Conservation (phyloP, 768 basidiomycete species). For the Mycena epipterygia region DNA sequence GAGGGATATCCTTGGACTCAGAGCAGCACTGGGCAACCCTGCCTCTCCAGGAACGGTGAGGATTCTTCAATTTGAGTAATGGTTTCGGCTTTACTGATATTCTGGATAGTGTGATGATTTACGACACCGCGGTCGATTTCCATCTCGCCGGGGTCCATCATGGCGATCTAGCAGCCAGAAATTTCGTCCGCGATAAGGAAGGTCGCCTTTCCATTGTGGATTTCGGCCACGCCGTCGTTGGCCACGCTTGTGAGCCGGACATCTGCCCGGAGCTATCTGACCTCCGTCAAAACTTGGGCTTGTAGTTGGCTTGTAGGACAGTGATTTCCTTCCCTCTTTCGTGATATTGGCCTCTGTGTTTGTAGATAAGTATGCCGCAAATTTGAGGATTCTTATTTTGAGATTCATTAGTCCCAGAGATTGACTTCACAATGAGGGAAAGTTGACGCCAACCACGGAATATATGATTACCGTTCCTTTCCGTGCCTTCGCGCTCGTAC, state of each 20-base stretch:
- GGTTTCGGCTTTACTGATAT: not conserved
- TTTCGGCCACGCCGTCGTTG: conserved; percentile 5
- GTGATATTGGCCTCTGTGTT: not conserved
- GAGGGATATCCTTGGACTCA: not conserved
- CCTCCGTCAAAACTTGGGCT: conserved; percentile 2
- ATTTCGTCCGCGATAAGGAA: not conserved
- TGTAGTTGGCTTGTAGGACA: conserved; percentile 3
- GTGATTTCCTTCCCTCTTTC: not conserved
- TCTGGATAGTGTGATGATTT: not conserved
- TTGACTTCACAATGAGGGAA: too few relatives aligned
- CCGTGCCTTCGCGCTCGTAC: too few relatives aligned
- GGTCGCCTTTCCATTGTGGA: conserved; percentile 1
- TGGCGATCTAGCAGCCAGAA: conserved; percentile 5
- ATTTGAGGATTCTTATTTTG: not conserved
- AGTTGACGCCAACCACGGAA: too few relatives aligned
- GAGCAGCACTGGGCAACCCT: not conserved
- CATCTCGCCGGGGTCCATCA: conserved; percentile 11
- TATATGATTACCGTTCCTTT: too few relatives aligned
- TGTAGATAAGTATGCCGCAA: conserved; percentile 2
- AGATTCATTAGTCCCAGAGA: too few relatives aligned
- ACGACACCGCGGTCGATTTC: not conserved
- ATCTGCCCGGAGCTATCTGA: not conserved
- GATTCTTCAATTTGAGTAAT: not conserved
- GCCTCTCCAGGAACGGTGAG: not conserved
- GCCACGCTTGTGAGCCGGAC: conserved; percentile 3